Conservation (phyloP, 257 asterid genomes). For the Gynochthodes officinalis region DNA sequence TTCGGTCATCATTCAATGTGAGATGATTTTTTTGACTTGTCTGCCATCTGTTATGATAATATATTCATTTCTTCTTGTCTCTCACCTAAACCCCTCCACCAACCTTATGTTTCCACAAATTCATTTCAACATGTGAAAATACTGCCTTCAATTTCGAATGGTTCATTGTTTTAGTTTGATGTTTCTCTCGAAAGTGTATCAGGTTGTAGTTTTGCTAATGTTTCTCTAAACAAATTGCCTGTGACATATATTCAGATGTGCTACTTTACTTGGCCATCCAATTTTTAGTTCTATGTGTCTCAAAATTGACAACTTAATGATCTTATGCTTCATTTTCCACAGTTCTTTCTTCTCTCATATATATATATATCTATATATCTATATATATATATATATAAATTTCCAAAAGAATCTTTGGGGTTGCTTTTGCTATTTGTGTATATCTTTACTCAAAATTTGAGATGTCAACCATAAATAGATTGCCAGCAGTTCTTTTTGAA, state of each 20-base stretch:
- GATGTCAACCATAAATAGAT: neutral
- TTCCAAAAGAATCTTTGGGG: neutral
- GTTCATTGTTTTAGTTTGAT: neutral
- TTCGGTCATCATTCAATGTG: neutral
- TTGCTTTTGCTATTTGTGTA: neutral
- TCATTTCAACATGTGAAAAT: neutral
- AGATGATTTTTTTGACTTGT: neutral
- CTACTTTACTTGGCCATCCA: neutral
- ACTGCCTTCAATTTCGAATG: slow-evolving; percentile 2
- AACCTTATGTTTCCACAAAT: neutral
- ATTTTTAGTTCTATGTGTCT: neutral
- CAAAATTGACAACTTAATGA: neutral
- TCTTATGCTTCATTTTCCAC: neutral
- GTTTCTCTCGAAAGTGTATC: neutral
- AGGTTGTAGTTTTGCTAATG: neutral
- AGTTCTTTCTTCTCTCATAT: no score
- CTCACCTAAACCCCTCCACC: no score
- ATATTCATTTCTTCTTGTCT: neutral
- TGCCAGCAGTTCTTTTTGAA: neutral
- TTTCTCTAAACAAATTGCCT: neutral
- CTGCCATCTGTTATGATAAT: neutral
- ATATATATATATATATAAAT: no score
- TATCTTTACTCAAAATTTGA: neutral
- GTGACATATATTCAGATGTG: neutral
- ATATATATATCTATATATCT: no score